These are phyloP conservation scores for Hypomontagnella monticulosa DNA, from an alignment of 495 filamentous ascomycete species.

Conservation along the genomic window DNA sequence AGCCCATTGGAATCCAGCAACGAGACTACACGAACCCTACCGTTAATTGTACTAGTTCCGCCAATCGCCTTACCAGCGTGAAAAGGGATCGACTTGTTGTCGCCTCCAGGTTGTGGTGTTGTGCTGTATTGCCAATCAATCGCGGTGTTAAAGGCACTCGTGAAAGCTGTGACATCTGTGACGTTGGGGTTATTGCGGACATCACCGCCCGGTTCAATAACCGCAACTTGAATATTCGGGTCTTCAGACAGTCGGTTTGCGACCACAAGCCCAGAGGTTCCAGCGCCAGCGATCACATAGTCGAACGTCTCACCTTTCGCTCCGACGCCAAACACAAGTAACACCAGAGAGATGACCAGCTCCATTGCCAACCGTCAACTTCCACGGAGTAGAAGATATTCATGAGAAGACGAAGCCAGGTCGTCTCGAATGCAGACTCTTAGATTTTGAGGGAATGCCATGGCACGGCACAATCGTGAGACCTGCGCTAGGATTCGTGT, in stretches of 20 bases:
- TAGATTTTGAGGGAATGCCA: not conserved
- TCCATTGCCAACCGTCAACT: conserved; percentile 30
- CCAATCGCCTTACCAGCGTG: conserved; percentile 62
- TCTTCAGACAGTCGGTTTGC: conserved; percentile 64
- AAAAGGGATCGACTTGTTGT: conserved; percentile 47
- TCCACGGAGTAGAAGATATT: not conserved
- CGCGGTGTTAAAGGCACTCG: conserved; percentile 50
- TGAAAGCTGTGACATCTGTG: conserved; percentile 53
- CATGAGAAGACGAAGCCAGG: not conserved
- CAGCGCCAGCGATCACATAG: conserved; percentile 63
- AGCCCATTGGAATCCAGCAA: not conserved
- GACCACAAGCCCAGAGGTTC: conserved; percentile 63
- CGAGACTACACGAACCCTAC: conserved; percentile 38
- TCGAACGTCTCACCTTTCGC: conserved; percentile 47
- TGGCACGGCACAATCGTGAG: not conserved
- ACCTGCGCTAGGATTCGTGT: conserved; percentile 5
- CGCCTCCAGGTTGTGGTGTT: conserved; percentile 54
- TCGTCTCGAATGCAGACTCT: not conserved
- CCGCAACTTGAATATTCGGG: conserved; percentile 55
- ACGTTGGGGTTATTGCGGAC: conserved; percentile 61
- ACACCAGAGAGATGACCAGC: conserved; percentile 6
- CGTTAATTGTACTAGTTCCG: conserved; percentile 64
- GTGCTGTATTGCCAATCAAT: conserved; percentile 65
- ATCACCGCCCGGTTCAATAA: conserved; percentile 65
- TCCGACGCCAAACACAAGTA: conserved; percentile 6